A percentile compares a stretch with the other conserved stretches of the same genome.
phyloP scores from a whole-genome alignment of 345 rosid species.

The Citrus glauca region DNA sequence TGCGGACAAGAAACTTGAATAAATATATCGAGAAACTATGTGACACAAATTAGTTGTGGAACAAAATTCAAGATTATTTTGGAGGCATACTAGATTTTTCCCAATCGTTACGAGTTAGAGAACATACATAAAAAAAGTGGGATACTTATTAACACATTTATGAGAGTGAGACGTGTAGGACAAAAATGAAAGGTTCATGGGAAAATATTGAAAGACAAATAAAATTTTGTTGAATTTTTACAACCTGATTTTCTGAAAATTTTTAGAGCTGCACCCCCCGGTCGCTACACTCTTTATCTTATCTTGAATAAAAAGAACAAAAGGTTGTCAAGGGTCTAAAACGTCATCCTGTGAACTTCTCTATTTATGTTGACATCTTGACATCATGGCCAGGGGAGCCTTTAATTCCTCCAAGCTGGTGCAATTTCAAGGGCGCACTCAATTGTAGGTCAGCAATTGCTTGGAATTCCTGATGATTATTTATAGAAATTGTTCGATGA shows the following conservation, averaged over 20 bases:
- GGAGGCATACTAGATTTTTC: not conserved
- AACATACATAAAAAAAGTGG: not conserved
- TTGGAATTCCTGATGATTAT: too few relatives aligned
- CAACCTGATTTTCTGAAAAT: too few relatives aligned
- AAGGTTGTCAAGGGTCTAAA: not conserved
- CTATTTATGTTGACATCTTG: not conserved
- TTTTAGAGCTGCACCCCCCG: too few relatives aligned
- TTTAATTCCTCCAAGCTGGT: not conserved
- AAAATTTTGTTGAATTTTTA: too few relatives aligned
- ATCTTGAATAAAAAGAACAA: not conserved
- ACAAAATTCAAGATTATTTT: too few relatives aligned
- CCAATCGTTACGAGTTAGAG: not conserved
- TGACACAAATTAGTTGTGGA: not conserved
- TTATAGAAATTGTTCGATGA: not conserved
- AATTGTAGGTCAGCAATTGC: not conserved
- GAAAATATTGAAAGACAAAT: too few relatives aligned
- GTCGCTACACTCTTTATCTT: too few relatives aligned
- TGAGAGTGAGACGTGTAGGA: not conserved
- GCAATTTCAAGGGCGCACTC: not conserved
- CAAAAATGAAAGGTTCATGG: not conserved
- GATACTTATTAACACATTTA: not conserved
- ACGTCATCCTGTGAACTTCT: not conserved
- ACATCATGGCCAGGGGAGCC: not conserved
- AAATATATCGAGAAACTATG: not conserved
- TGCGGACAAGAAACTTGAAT: not conserved